These are phyloP conservation scores for Discostella pseudostelligera DNA, from an alignment of 108 stramenopile species.

Conservation along the genomic window DNA sequence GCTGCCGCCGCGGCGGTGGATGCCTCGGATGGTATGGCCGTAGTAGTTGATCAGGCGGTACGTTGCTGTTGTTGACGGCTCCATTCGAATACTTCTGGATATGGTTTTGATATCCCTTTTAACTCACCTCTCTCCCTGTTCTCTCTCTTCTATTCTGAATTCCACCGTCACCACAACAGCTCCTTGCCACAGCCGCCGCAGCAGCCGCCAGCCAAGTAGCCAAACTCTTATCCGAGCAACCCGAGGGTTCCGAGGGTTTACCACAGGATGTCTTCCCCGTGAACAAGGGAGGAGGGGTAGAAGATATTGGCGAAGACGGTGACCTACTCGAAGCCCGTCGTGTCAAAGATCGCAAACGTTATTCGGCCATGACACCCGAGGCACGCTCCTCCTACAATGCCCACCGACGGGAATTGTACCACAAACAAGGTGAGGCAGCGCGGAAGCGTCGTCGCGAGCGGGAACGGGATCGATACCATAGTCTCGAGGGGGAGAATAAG, in stretches of 20 bases:
- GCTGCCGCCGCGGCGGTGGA: constrained; percentile 40
- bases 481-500: constrained; percentile 51
- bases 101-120: neutral
- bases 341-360: constrained; percentile 80
- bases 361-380: constrained; percentile 74
- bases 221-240: neutral
- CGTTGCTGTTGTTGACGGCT: neutral
- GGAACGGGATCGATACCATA: constrained; percentile 74
- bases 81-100: neutral
- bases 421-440: constrained; percentile 67
- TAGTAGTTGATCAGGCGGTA: constrained; percentile 41
- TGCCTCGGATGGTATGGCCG: constrained; percentile 39
- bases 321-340: constrained; percentile 72
- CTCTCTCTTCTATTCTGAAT: neutral
- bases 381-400: constrained; percentile 79
- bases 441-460: constrained; percentile 72
- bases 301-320: constrained; percentile 38
- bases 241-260: constrained; percentile 5
- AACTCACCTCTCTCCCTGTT: neutral
- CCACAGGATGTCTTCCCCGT: neutral
- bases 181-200: constrained; percentile 50
- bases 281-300: constrained; percentile 9
- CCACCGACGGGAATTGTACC: constrained; percentile 83
- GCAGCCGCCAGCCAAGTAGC: constrained; percentile 46
- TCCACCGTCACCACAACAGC: neutral